Conservation (phyloP, 805 yeast species). For the Ogataea trehaloabstinens region DNA sequence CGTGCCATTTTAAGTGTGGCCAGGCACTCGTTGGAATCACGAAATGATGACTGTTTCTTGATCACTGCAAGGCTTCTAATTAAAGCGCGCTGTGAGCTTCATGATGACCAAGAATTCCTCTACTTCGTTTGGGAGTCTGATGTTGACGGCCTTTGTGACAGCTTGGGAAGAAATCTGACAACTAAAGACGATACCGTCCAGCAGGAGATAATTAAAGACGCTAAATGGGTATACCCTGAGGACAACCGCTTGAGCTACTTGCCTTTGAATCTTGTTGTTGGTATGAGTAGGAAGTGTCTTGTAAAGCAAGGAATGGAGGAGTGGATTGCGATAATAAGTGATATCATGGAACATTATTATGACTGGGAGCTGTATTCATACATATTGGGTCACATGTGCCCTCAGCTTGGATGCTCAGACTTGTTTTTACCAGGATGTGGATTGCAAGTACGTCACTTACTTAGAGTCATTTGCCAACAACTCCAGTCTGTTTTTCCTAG, state of each 20-base stretch:
- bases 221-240: conserved; percentile 65
- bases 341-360: conserved; percentile 49
- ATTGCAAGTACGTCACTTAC: conserved; percentile 42
- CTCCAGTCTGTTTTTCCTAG: conserved; percentile 49
- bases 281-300: conserved; percentile 34
- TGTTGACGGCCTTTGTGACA: conserved; percentile 64
- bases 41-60: conserved; percentile 34
- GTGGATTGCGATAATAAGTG: conserved; percentile 52
- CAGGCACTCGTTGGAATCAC: conserved; percentile 6
- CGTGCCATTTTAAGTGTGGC: conserved; percentile 12
- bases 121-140: conserved; percentile 54
- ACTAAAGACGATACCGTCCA: conserved; percentile 20
- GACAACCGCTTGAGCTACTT: conserved; percentile 38
- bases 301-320: conserved; percentile 36
- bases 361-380: conserved; percentile 74
- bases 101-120: conserved; percentile 42
- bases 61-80: conserved; percentile 50
- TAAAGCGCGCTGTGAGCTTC: conserved; percentile 43
- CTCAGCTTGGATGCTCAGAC: conserved; percentile 60
- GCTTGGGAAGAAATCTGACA: conserved; percentile 49
- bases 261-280: conserved; percentile 41
- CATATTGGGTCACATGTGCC: conserved; percentile 64
- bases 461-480: conserved; percentile 53
- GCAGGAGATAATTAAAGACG: conserved; percentile 21
- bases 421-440: conserved; percentile 44